Evolutionary conservation across 2,329 filamentous ascomycete genomes (phyloP).

Genomic region (Colletotrichum somersetense): DNA sequence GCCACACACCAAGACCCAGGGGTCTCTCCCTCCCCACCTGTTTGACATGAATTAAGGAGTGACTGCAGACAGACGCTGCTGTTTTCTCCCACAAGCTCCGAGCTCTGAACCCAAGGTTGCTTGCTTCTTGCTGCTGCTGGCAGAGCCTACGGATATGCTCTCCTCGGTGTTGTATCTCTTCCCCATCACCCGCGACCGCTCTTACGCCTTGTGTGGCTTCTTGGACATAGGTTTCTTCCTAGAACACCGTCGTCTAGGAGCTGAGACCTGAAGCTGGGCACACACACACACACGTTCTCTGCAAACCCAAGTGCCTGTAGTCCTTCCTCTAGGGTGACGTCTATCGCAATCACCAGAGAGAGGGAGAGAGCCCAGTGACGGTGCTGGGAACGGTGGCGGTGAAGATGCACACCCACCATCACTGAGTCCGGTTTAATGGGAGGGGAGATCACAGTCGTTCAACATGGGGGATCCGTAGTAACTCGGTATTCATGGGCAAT

Average conservation of each 20-base stretch:
- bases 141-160: neutral
- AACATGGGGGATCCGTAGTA: neutral
- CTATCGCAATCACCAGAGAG: neutral
- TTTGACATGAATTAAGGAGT: conserved; percentile 40
- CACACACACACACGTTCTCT: neutral
- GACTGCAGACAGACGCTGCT: conserved; percentile 13
- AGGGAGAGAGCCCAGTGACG: neutral
- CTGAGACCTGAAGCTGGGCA: conserved; percentile 28
- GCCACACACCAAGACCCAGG: neutral
- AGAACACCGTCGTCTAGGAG: conserved; percentile 34
- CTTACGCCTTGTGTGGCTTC: neutral
- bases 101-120: neutral
- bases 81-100: neutral
- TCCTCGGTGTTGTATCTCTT: neutral
- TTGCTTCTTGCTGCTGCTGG: neutral
- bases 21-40: conserved; percentile 17
- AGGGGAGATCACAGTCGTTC: conserved; percentile 25
- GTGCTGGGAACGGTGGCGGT: neutral
- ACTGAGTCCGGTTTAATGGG: neutral
- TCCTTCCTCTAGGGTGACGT: neutral
- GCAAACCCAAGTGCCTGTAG: neutral
- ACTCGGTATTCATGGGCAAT: neutral
- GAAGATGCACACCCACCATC: too few species aligned
- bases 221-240: neutral
- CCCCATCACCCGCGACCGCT: neutral